Evolutionary conservation across 495 filamentous ascomycete species (phyloP).

Genomic region (Hyaloscypha hepaticicola): DNA sequence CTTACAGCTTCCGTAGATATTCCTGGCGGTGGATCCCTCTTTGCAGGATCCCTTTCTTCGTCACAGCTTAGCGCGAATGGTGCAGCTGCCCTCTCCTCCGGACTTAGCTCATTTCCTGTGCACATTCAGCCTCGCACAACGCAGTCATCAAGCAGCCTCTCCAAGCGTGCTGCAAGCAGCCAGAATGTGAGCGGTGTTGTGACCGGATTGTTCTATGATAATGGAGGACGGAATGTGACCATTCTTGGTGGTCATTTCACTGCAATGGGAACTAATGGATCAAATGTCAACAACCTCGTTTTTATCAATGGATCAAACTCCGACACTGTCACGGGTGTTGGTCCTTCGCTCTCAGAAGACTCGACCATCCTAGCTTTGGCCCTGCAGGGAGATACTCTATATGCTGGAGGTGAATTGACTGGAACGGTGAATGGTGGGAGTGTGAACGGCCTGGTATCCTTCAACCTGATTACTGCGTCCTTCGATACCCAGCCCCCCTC

Average conservation of each 20-base stretch:
- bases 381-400: constrained; percentile 67
- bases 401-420: constrained; percentile 75
- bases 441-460: constrained; percentile 75
- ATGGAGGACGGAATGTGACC: constrained; percentile 71
- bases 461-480: constrained; percentile 63
- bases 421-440: constrained; percentile 61
- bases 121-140: constrained; percentile 49
- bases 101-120: constrained; percentile 59
- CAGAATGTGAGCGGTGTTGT: constrained; percentile 62
- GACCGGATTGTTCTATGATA: constrained; percentile 72
- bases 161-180: constrained; percentile 56
- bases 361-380: constrained; percentile 74
- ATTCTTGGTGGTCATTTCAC: constrained; percentile 87
- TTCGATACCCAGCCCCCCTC: constrained; percentile 68
- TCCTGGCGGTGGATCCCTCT: constrained; percentile 60
- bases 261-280: constrained; percentile 66
- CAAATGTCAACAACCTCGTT: constrained; percentile 71
- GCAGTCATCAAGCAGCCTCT: constrained; percentile 35
- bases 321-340: constrained; percentile 68
- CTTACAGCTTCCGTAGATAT: constrained; percentile 66
- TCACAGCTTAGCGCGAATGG: constrained; percentile 65
- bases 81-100: constrained; percentile 59
- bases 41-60: constrained; percentile 76
- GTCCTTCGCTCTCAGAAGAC: constrained; percentile 60
- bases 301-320: constrained; percentile 62